phyloP scores from a whole-genome alignment of 169 alveolate species.

The Eimeria acervulina region DNA sequence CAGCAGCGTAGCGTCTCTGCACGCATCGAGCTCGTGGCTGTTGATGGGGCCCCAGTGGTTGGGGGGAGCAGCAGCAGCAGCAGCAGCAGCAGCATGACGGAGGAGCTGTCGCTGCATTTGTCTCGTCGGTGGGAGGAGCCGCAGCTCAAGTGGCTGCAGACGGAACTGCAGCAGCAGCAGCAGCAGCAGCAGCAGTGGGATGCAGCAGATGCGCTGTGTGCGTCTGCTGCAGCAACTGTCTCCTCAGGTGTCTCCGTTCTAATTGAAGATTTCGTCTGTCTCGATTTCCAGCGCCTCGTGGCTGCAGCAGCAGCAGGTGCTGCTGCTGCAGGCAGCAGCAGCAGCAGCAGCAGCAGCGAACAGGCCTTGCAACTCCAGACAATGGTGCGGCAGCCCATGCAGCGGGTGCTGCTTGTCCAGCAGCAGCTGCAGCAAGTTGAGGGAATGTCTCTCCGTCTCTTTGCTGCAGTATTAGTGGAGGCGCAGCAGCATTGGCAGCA shows the following conservation, averaged over 20 bases:
- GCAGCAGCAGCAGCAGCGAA: neutral
- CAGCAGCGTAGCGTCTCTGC: neutral
- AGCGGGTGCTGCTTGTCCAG: neutral
- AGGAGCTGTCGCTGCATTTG: slow-evolving; percentile 33
- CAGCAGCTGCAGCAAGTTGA: slow-evolving; percentile 55
- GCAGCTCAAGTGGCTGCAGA: neutral
- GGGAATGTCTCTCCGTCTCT: neutral
- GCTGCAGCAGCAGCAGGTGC: slow-evolving; percentile 47
- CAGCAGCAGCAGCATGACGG: slow-evolving; percentile 12
- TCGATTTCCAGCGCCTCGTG: slow-evolving; percentile 39
- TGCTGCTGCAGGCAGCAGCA: neutral
- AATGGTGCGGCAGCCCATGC: slow-evolving; percentile 31
- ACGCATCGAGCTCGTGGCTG: neutral
- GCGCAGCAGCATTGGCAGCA: slow-evolving; percentile 36
- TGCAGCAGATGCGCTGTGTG: neutral
- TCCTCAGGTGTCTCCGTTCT: slow-evolving; percentile 29
- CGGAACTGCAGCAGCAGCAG: neutral
- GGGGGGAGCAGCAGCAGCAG: slow-evolving; percentile 1
- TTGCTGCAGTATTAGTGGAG: neutral
- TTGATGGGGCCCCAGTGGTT: neutral
- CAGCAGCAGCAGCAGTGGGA: neutral
- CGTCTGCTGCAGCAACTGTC: neutral
- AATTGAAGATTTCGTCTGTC: slow-evolving; percentile 41
- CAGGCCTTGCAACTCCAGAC: neutral
- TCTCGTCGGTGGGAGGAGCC: slow-evolving; percentile 30